Base-by-base conservation (phyloP, 345 rosid genomes). In the Lepidium aucheri region DNA sequence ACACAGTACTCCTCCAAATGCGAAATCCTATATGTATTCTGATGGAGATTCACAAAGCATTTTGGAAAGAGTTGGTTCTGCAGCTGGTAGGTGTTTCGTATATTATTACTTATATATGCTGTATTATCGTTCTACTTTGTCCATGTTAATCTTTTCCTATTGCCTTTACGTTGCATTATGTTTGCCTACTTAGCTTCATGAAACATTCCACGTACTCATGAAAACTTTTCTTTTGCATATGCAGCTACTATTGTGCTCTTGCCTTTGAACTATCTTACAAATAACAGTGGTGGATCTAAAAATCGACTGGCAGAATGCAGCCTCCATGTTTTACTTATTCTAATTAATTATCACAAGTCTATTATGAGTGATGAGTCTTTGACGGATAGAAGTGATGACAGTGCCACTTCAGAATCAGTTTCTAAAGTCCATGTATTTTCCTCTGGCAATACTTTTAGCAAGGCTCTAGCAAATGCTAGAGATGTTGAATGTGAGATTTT, bases 61-160 rank as follows among this genome's bases (percentile, higher is more conserved):
- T 74, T 74, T 94, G 57, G 95, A 88, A 67, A 88, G 91, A 86
- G 93, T 88, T 53, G 83, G 96, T 55, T 84, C 90, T 66, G 95
- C 87, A 46, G 97, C 99, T 73, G 93, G 99, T 91, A 84, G 76
- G 35, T 78, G 15, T 65, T 26, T 63, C 44, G 45, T 42, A 9
- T 63, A 10, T 50, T 38, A 57, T 36, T 51, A n/a, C n/a, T 43
- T 13, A 36, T 67, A 5, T 67, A 16, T 28, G 18, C 38, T 36
- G 3, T 15, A 16, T 47, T 33, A 7, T 65, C 30, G 20, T 39
- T 41, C 42, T 43, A 12, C 12, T 40, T 63, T 43, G 30, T 74
- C 58, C 32, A 8, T 74, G 47, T 60, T 74, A 50, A 9, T 64
- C 39, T 22, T 30, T 34, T 45, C 15, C 24, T 65, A 56, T 50